Conservation (phyloP, 2,329 filamentous ascomycete genomes). For the Botrytis elliptica region DNA sequence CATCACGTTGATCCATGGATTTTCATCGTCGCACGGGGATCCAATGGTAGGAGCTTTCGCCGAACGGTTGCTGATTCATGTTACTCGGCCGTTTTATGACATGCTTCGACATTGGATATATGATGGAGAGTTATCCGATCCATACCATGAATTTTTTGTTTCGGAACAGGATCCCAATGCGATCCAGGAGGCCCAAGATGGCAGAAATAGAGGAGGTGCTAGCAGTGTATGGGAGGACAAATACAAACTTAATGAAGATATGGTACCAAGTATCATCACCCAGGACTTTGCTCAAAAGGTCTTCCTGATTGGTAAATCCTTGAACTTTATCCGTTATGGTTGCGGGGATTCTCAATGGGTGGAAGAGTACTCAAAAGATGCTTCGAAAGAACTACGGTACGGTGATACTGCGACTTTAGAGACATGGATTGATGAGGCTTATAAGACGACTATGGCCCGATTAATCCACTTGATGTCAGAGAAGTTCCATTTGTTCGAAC, state of each 20-base stretch:
- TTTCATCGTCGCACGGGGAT: slow-evolving; percentile 91
- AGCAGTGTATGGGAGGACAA: slow-evolving; percentile 98
- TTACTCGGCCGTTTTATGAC: slow-evolving; percentile 93
- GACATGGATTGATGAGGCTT: slow-evolving; percentile 91
- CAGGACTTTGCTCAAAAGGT: slow-evolving; percentile 94
- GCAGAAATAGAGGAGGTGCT: slow-evolving; percentile 58
- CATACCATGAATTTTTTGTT: slow-evolving; percentile 94
- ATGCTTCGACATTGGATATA: slow-evolving; percentile 98
- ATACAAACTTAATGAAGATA: slow-evolving; percentile 78
- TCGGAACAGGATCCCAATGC: slow-evolving; percentile 68
- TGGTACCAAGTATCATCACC: slow-evolving; percentile 93
- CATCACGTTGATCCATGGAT: slow-evolving; percentile 89
- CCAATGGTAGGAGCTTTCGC: slow-evolving; percentile 93
- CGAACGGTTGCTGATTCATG: slow-evolving; percentile 79
- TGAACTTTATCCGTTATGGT: slow-evolving; percentile 97
- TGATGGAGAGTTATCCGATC: slow-evolving; percentile 95
- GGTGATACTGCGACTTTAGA: slow-evolving; percentile 91
- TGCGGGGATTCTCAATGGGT: slow-evolving; percentile 95
- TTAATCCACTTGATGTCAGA: slow-evolving; percentile 90
- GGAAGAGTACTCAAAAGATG: slow-evolving; percentile 87
- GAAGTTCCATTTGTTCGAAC: slow-evolving; percentile 93
- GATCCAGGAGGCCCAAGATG: slow-evolving; percentile 45
- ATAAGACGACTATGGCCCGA: slow-evolving; percentile 96
- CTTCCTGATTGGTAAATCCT: slow-evolving; percentile 93
- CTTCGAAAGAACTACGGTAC: slow-evolving; percentile 88